Evolutionary conservation across 139 green algal species (phyloP).

Genomic region (Tetradesmus lagerheimii): DNA sequence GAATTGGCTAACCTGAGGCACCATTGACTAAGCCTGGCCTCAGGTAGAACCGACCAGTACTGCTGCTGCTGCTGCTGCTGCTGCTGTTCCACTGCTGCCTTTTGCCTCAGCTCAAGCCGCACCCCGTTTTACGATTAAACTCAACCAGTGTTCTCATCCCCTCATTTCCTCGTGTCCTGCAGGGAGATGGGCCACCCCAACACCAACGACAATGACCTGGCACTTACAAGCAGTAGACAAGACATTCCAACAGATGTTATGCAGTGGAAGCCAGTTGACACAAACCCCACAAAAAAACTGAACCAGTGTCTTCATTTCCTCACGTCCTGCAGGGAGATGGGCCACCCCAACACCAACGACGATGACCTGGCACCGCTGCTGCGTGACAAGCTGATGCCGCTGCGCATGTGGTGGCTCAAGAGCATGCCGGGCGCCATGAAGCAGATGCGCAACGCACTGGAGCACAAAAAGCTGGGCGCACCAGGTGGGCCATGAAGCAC

Average conservation of each 20-base stretch:
- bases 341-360: slow-evolving; percentile 64
- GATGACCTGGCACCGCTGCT: slow-evolving; percentile 69
- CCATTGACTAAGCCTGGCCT: too few relatives aligned
- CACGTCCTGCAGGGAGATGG: slow-evolving; percentile 58
- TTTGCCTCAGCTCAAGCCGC: too few relatives aligned
- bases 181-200: slow-evolving; percentile 64
- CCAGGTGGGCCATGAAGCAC: background rate
- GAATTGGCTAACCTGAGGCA: too few relatives aligned
- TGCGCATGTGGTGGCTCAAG: slow-evolving; percentile 50
- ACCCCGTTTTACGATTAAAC: too few relatives aligned
- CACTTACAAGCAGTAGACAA: too few relatives aligned
- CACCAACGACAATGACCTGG: slow-evolving; percentile 60
- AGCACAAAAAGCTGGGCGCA: slow-evolving; percentile 42
- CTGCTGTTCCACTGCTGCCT: too few relatives aligned
- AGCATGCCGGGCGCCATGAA: background rate
- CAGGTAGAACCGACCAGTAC: too few relatives aligned
- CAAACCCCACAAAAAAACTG: too few relatives aligned
- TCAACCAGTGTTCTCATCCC: background rate
- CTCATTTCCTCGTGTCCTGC: background rate
- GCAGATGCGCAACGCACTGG: slow-evolving; percentile 25
- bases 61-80: too few relatives aligned
- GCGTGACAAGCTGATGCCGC: slow-evolving; percentile 71
- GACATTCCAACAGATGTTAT: too few relatives aligned
- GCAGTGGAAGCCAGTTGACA: too few relatives aligned
- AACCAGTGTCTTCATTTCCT: too few relatives aligned